Evolutionary conservation across 192 early-diverging fungal genomes (phyloP), one percentile per base, ranked within the genome.

Genomic region (Cetraspora pellucida): DNA sequence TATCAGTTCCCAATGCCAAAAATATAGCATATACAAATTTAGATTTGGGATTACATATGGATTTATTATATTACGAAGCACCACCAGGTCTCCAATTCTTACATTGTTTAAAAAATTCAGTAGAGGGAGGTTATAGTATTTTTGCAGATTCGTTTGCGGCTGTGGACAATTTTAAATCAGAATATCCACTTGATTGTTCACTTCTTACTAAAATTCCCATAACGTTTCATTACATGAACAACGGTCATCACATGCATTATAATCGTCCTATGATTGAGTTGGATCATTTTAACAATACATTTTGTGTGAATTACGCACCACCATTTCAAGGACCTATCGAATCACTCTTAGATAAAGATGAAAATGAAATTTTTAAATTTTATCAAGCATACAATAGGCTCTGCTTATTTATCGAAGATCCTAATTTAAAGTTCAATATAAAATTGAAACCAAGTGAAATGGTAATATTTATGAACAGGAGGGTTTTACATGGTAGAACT

Each of bases 21-120:
- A 95, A 95, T 82, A 93, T 95, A 80, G 94, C 94, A 2, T 95
- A 95, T 77, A 95, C 94, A 0, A 85, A 83, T 65, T 83, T 95
- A 37, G 85, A 91, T 76, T 85, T 95, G 19, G 93, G 93, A 0
- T 87, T 94, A 47, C 94, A 95, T 77, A 95, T 95, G 94, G 94
- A 95, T 86, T 82, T 95, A 52, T 82, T 95, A 77, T 94, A 95
- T 79, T 86, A 92, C 74, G 92, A 94, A 72, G 79, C 89, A 11
- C 93, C 93, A 1, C 94, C 94, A 17, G 94, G 92, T 1, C 78
- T 95, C 31, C 94, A 95, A 79, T 82, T 94, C 84, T 95, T 95
- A 9, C 93, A 95, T 77, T 86, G 87, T 77, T 79, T 95, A 23
- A 84, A 93, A 74, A 95, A 95, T 80, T 85, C 88, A n/a, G 94